Base-by-base conservation (phyloP, 2,329 filamentous ascomycete species). In the Trichoderma simmonsii region DNA sequence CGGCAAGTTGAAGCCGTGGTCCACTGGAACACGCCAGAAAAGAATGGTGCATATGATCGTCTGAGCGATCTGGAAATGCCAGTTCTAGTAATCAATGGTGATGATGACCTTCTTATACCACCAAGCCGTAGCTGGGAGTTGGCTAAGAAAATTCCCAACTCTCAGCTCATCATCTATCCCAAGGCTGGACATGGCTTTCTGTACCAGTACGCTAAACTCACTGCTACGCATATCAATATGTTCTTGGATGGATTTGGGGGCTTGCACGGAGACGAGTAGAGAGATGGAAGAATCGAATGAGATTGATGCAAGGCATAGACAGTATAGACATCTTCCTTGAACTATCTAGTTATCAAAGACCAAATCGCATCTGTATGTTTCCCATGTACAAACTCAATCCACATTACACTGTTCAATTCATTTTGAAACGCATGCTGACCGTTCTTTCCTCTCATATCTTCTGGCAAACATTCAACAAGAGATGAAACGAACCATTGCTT, bases 71-170 rank as follows among this genome's bases (percentile, higher is more conserved):
- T 83, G 18, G 71, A 73, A 30, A 75, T 82, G 56, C 81, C 81
- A 1, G 79, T 83, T 1, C 65, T 83, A 26, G 79, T 83, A 59
- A 78, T 79, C 12, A 81, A 82, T 68, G 81, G 81, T 80, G 75
- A 75, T 78, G 15, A 57, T n/a, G 54, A 57, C 26, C 54, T 57
- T 57, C 54, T 57, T 18, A 26, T 57, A 18, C 54, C 59, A 9
- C 34, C 59, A 3, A 62, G 12, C 8, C 36, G n/a, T 9, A 39
- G 62, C 36, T 65, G 62, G 39, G 32, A 65, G 5, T 24, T 65
- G 21, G 39, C 59, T 11, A 51, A 64, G 24, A 64, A 18, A 14
- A 43, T 64, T 30, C 71, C 74, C 2, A 74, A 76, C 7, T 78
- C 77, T 9, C 78, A 78, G 39, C 74, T 81, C 26, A 79, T 80